Base-by-base conservation (phyloP, 2,329 filamentous ascomycete genomes). In the Trichoderma aggressivum region DNA sequence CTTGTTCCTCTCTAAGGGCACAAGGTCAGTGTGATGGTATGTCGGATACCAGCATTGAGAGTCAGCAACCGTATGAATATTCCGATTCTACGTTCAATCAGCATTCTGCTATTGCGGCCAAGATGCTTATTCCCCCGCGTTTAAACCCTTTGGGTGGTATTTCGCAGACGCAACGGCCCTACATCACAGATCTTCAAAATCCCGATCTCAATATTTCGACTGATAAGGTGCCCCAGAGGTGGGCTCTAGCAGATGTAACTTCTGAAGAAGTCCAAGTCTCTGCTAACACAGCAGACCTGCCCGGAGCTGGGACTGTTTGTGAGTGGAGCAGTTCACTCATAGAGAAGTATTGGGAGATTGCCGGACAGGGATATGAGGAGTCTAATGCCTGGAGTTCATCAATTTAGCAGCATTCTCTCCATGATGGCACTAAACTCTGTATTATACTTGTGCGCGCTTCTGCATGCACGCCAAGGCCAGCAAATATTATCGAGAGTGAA, bases 331-430 rank as follows among this genome's bases (percentile, higher is more conserved):
- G 56, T 55, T 60, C 43, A 7, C 24, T 70, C 12, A 43, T 72
- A 18, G 66, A 70, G 28, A 53, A 24, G 10, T 72, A 70, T 36
- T 72, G 66, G 70, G 43, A 70, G 16, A 59, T 72, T 47, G 66
- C 59, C 6, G 34, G 70, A 30, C 53, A 70, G 11, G 28, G 56
- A 53, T 21, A n/a, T 26, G 24, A 66, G 2, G 24, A 32, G 1
- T 21, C 30, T 21, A n/a, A 10, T 6, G 21, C 4, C 21, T 56
- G 50, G 16, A 5, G 30, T 24, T 56, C 6, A 26, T 39, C 36
- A 28, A 18, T 21, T 4, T 32, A 50, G 60, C 18, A 12, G 4
- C 11, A n/a, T 47, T 8, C 12, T 4, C 28, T 30, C 14, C 10
- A 11, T 58, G 26, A 58, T 10, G n/a, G 24, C 10, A 30, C n/a